Percentiles rank a stretch among this genome's conserved stretches.
Conservation (phyloP, 495 filamentous ascomycete genomes). For the Massariosphaeria phaeospora region DNA sequence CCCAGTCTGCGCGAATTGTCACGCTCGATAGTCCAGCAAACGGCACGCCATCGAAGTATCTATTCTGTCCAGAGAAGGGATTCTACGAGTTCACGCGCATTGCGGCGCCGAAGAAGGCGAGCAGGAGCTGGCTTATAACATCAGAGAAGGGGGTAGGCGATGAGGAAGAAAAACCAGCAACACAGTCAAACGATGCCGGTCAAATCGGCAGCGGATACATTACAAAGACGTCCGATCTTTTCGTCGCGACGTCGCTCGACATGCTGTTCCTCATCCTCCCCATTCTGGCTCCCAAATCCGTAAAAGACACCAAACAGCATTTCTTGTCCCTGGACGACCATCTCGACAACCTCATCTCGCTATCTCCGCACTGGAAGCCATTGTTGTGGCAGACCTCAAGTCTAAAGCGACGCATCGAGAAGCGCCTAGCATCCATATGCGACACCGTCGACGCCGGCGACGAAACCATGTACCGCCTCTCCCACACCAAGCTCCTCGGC, state of each 20-base stretch:
- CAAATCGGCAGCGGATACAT: constrained; percentile 29
- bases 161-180: constrained; percentile 24
- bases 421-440: constrained; percentile 61
- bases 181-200: neutral
- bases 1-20: constrained; percentile 62
- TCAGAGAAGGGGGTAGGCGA: constrained; percentile 18
- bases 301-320: constrained; percentile 51
- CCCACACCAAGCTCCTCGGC: constrained; percentile 58
- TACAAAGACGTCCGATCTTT: constrained; percentile 61
- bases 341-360: constrained; percentile 55
- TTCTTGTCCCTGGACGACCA: constrained; percentile 80
- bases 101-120: constrained; percentile 54
- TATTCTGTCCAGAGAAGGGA: constrained; percentile 72
- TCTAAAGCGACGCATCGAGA: constrained; percentile 44
- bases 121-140: constrained; percentile 65
- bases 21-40: constrained; percentile 76
- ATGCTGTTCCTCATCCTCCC: constrained; percentile 79
- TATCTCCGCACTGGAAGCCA: constrained; percentile 10
- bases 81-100: constrained; percentile 85
- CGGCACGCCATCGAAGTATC: constrained; percentile 60
- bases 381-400: constrained; percentile 44
- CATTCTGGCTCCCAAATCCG: constrained; percentile 47
- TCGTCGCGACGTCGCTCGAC: constrained; percentile 80
- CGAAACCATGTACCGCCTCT: constrained; percentile 76
- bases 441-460: constrained; percentile 76